phyloP scores from a whole-genome alignment of 441 rosid genomes.

The Adansonia madagascariensis region DNA sequence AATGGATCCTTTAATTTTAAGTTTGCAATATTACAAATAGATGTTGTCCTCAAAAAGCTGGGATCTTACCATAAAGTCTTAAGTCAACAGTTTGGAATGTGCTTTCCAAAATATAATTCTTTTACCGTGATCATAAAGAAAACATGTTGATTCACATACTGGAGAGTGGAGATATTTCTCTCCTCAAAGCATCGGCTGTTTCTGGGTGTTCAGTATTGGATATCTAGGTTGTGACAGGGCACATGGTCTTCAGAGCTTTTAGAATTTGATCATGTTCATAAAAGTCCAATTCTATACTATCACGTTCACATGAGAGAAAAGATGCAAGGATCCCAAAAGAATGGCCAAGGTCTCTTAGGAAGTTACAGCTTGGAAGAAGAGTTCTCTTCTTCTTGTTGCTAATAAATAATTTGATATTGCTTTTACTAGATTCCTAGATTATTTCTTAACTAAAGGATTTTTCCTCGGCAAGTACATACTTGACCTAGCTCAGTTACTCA shows the following conservation, averaged over 20 bases:
- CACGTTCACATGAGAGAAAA: not conserved
- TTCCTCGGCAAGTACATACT: not conserved
- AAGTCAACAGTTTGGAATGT: not conserved
- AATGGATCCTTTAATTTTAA: not conserved
- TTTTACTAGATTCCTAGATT: not conserved
- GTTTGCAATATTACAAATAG: not conserved
- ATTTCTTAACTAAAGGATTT: not conserved
- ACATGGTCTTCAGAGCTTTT: not conserved
- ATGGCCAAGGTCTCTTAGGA: not conserved
- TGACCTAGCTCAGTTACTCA: not conserved
- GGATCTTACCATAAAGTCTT: not conserved
- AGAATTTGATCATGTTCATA: not conserved
- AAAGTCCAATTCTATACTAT: not conserved
- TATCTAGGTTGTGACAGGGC: not conserved
- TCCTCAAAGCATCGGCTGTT: not conserved
- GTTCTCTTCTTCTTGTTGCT: not conserved
- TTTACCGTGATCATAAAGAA: not conserved
- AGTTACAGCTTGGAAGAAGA: not conserved
- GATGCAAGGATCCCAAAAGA: not conserved
- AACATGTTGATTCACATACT: not conserved
- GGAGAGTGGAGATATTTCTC: not conserved
- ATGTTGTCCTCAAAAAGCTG: not conserved
- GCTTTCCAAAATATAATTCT: not conserved
- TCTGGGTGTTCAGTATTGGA: not conserved
- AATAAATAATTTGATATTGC: not conserved